Evolutionary conservation across 306 rosid species (phyloP).

Genomic region (cucumber (Cucumis sativus)): Cucumber_9930_V3 NC_026657.2:38566001-38566500

Average conservation of each 20-base stretch:
- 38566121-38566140: constrained; percentile 61
- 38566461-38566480: not conserved
- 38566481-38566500: not conserved
- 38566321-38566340: not conserved
- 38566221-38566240: constrained; percentile 28
- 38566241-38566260: constrained; percentile 40
- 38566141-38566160: constrained; percentile 87
- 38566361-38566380: not conserved
- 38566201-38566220: constrained; percentile 36
- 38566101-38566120: not conserved
- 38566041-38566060: not conserved
- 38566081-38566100: not conserved
- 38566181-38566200: constrained; percentile 35
- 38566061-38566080: not conserved
- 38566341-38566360: not conserved
- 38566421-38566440: not conserved
- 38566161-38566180: constrained; percentile 74
- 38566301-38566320: constrained; percentile 33
- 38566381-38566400: not conserved
- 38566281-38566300: constrained; percentile 70
- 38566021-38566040: constrained; percentile 48
- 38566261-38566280: constrained; percentile 36
- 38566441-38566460: not conserved
- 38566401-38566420: not conserved
- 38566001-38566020: constrained; percentile 73